Base-by-base conservation (phyloP, 306 rosid species). In the Begonia peltatifolia region DNA sequence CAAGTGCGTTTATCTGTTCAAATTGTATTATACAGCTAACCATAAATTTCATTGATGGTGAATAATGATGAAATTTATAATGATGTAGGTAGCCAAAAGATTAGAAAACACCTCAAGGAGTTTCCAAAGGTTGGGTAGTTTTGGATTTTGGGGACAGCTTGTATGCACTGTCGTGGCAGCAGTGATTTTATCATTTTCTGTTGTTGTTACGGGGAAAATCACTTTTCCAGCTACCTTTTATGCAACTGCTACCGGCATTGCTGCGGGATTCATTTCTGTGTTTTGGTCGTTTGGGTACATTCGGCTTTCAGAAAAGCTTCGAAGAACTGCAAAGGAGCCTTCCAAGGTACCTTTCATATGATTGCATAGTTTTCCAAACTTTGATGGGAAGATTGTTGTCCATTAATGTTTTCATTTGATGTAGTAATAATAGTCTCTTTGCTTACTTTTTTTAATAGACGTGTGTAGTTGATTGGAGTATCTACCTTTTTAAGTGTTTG, bases 251-350 rank as follows among this genome's bases (percentile, higher is more conserved):
- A 87, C 86, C 51, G 94, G 99, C 60, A 83, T 92, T 67, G 96
- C 71, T 2, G 96, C 96, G 0, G 94, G 85, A 0, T 92, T 92
- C 78, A 68, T 92, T 54, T 92, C 96, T 0, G 94, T 92, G 64
- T 92, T 92, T 60, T 92, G 96, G 96, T 92, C 96, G 13, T 92
- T 92, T 52, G 96, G 99, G 6, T 92, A 92, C 67, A 84, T 92
- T 60, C 82, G 99, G 25, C 95, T 92, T 6, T 76, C 99, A 9
- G 96, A 86, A 9, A 92, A 47, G 82, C 99, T 92, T 47, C 65
- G 71, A 23, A 76, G 43, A 63, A 86, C 94, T 66, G 88, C 93
- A 23, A 83, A 71, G 52, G 76, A 83, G 2, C 99, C 96, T 42
- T 59, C 94, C 23, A 92, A 92, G 99, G 99, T 87, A 62, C 35